Conservation (phyloP, 768 basidiomycete species). For the Pleurotus eryngii region DNA sequence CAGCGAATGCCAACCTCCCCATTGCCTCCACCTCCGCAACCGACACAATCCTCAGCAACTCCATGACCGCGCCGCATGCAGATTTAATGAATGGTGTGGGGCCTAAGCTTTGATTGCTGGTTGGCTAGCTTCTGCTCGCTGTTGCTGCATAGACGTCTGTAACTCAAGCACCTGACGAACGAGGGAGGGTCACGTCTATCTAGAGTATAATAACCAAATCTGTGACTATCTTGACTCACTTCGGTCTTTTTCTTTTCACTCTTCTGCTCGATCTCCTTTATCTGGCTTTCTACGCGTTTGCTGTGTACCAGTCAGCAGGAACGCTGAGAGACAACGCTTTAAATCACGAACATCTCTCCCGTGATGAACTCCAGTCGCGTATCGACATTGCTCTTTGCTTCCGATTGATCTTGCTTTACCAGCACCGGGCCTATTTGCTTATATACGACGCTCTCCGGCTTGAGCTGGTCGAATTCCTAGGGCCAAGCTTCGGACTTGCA, state of each 20-base stretch:
- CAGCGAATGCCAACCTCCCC: background rate
- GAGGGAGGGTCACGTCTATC: constrained; percentile 1
- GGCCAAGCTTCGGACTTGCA: background rate
- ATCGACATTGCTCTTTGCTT: constrained; percentile 85
- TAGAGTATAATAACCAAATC: too few species aligned
- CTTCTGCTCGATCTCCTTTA: constrained; percentile 75
- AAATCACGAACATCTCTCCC: constrained; percentile 71
- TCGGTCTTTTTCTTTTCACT: constrained; percentile 81
- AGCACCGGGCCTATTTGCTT: constrained; percentile 91
- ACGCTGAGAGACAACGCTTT: background rate
- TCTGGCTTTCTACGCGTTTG: constrained; percentile 76
- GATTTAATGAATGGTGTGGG: background rate
- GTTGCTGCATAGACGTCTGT: constrained; percentile 55
- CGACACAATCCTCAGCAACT: constrained; percentile 13
- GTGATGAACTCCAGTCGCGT: constrained; percentile 88
- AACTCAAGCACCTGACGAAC: constrained; percentile 53
- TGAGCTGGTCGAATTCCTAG: constrained; percentile 81
- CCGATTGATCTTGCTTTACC: constrained; percentile 82
- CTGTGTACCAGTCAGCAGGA: constrained; percentile 19
- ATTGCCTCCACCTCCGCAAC: background rate
- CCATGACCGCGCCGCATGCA: background rate
- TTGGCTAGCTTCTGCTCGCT: constrained; percentile 28
- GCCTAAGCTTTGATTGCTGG: background rate
- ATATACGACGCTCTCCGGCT: constrained; percentile 76
- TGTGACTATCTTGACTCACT: constrained; percentile 37